These are phyloP conservation scores for Claviceps sp. DNA, from an alignment of 2,329 filamentous ascomycete species.

Conservation along the genomic window DNA sequence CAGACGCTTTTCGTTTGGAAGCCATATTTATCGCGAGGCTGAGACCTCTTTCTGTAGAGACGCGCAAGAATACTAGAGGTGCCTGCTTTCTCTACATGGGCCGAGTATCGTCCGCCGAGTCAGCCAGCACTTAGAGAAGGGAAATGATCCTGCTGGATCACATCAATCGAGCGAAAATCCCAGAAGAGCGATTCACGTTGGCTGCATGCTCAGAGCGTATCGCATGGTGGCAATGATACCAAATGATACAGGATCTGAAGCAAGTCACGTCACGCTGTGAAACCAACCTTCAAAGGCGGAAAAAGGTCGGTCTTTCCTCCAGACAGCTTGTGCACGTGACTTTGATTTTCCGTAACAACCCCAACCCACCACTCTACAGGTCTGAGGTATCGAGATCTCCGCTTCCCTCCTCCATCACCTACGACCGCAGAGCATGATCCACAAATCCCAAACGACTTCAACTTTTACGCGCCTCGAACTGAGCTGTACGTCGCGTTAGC, in stretches of 20 bases:
- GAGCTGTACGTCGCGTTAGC: constrained; percentile 8
- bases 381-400: constrained; percentile 10
- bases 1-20: constrained; percentile 79
- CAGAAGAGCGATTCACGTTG: neutral
- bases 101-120: neutral
- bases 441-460: constrained; percentile 8
- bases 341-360: constrained; percentile 26
- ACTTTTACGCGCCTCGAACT: constrained; percentile 11
- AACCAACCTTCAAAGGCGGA: neutral
- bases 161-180: neutral
- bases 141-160: neutral
- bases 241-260: neutral
- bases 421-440: constrained; percentile 10
- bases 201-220: neutral
- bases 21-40: constrained; percentile 47
- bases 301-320: neutral
- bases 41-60: neutral
- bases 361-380: constrained; percentile 4
- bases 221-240: neutral
- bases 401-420: constrained; percentile 14
- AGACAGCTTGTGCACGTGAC: constrained; percentile 23
- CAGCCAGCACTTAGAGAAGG: neutral
- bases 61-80: neutral
- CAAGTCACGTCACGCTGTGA: neutral
- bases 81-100: constrained; percentile 1